Evolutionary conservation across 2,329 filamentous ascomycete genomes (phyloP), one percentile per base, ranked within the genome.

Genomic region (Aspergillus ochraceoroseus): DNA sequence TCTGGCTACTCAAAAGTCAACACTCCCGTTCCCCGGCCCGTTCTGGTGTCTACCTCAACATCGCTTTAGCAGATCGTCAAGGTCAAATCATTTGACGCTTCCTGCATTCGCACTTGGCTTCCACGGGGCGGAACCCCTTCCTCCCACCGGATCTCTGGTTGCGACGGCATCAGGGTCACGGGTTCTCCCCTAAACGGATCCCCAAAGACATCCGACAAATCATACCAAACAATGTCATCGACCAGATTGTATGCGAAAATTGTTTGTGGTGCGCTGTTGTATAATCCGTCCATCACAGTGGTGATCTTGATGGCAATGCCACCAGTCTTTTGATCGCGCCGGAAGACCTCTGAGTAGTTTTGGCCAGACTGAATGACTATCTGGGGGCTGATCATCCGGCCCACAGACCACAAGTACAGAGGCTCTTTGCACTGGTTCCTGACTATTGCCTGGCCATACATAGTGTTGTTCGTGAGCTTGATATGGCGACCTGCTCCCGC

Each of bases 231-330:
- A 25, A 48, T 41, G 1, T 41, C 22, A 0, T 33, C 34, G 11
- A 59, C 49, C 13, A 68, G 52, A 22, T 60, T 68, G 49, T 70
- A 70, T 15, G 66, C 66, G 40, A 68, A 70, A 14, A 66, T 56
- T 2, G 64, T 66, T 52, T 68, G 57, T 4, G 66, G 57, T 2
- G 57, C 51, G 12, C 53, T 58, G 5, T 48, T 52, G 38, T 56
- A 62, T 22, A 69, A 46, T 6, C 65, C 66, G 32, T 64, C 48
- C 11, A 41, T 11, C 13, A 47, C 41, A 9, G 57, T 63, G 14
- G 65, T 63, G 43, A 71, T 54, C 49, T 70, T 70, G 38, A 72
- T 53, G 1, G 66, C 61, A 34, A 71, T 61, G 8, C 69, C 68
- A 11, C 66, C 66, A 23, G 54, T 58, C 6, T 49, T 38, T 1